phyloP scores from a whole-genome alignment of 2,329 filamentous ascomycete genomes.

The Colletotrichum acutatum region DNA sequence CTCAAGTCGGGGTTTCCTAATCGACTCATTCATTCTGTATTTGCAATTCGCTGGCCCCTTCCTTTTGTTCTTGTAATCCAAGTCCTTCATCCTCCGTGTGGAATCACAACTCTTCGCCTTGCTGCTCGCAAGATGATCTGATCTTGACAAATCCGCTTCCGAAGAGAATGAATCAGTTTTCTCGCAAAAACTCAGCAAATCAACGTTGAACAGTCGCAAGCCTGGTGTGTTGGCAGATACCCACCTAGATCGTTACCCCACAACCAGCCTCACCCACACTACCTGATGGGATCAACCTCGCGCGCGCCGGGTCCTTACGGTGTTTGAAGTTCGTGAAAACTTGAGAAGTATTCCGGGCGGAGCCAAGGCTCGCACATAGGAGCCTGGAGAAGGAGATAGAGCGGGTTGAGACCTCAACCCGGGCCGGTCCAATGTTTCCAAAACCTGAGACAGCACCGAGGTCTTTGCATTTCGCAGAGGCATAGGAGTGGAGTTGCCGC shows the following conservation, averaged over 20 bases:
- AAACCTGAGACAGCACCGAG: not conserved
- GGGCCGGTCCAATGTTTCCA: not conserved
- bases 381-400: not conserved
- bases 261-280: conserved; percentile 19
- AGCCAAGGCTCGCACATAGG: not conserved
- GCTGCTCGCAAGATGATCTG: too few species aligned
- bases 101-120: too few species aligned
- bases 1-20: not conserved
- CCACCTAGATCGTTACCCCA: conserved; percentile 3
- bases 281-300: not conserved
- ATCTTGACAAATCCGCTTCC: not conserved
- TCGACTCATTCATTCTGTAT: not conserved
- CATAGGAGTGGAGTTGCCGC: not conserved
- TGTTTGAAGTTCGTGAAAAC: not conserved
- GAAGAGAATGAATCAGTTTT: not conserved
- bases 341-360: not conserved
- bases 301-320: not conserved
- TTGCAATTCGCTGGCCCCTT: not conserved
- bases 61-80: not conserved
- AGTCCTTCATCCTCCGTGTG: not conserved
- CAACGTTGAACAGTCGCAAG: not conserved
- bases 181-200: not conserved
- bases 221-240: conserved; percentile 5
- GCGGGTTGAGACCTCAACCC: not conserved
- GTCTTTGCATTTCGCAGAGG: not conserved